Conservation (phyloP, 495 filamentous ascomycete species). For the Aspergillus bridgeri region DNA sequence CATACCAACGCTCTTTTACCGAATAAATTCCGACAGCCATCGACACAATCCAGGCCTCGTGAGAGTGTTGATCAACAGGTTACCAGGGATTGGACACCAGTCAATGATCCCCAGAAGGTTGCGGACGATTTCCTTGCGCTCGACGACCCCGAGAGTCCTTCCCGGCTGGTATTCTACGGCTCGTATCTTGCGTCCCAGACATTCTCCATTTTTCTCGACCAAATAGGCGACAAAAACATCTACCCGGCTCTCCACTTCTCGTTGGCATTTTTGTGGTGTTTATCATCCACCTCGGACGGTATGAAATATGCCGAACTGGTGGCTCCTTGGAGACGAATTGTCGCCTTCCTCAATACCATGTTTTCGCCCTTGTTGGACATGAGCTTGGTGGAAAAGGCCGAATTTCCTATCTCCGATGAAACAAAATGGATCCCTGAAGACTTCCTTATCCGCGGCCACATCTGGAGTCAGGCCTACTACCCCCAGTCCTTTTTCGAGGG, state of each 20-base stretch:
- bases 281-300: constrained; percentile 49
- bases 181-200: constrained; percentile 45
- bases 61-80: constrained; percentile 23
- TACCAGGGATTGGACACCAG: constrained; percentile 14
- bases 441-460: constrained; percentile 70
- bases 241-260: constrained; percentile 66
- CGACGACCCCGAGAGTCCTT: constrained; percentile 12
- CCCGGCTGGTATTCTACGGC: constrained; percentile 28
- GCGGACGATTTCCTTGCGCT: constrained; percentile 14
- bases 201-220: constrained; percentile 53
- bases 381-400: constrained; percentile 44
- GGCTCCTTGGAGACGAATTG: constrained; percentile 66
- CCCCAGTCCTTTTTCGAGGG: constrained; percentile 66
- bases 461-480: constrained; percentile 68
- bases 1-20: constrained; percentile 45
- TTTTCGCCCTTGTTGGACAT: constrained; percentile 38
- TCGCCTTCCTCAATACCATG: constrained; percentile 65
- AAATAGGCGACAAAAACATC: constrained; percentile 59
- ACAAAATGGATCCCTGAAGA: constrained; percentile 78
- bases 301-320: constrained; percentile 49
- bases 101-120: constrained; percentile 9
- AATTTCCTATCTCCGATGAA: constrained; percentile 53
- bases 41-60: constrained; percentile 29
- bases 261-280: constrained; percentile 64
- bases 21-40: constrained; percentile 37